Evolutionary conservation across 78 protist genomes (phyloP).

Genomic region (Pelomyxa schiedti): DNA sequence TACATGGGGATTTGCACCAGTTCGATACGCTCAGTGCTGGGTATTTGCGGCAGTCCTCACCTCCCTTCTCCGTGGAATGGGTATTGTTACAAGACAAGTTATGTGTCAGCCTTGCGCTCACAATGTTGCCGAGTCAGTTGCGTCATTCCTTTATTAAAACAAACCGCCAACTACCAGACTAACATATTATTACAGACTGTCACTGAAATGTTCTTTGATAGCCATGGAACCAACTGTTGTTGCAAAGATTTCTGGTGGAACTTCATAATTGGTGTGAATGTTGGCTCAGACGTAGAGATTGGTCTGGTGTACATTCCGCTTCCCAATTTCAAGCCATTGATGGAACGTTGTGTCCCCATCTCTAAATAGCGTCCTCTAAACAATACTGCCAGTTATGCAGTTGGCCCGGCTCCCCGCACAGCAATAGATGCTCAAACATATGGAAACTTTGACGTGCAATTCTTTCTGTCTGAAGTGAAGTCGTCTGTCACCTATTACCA

Average conservation of each 20-base stretch:
- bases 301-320: not conserved
- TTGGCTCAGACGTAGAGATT: not conserved
- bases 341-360: no score
- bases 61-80: not conserved
- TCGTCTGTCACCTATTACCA: not conserved
- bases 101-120: not conserved
- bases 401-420: not conserved
- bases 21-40: not conserved
- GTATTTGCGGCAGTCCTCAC: not conserved
- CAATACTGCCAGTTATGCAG: not conserved
- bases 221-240: not conserved
- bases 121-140: not conserved
- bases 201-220: not conserved
- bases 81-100: not conserved
- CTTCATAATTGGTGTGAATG: not conserved
- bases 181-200: not conserved
- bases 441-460: not conserved
- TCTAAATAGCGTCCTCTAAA: no score
- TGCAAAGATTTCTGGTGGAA: not conserved
- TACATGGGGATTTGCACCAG: no score
- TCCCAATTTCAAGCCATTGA: not conserved
- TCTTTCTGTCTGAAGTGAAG: not conserved
- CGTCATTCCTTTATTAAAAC: not conserved
- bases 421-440: not conserved
- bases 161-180: not conserved